Evolutionary conservation across 768 basidiomycete species (phyloP).

Genomic region (Boletus vinaceobasis): DNA sequence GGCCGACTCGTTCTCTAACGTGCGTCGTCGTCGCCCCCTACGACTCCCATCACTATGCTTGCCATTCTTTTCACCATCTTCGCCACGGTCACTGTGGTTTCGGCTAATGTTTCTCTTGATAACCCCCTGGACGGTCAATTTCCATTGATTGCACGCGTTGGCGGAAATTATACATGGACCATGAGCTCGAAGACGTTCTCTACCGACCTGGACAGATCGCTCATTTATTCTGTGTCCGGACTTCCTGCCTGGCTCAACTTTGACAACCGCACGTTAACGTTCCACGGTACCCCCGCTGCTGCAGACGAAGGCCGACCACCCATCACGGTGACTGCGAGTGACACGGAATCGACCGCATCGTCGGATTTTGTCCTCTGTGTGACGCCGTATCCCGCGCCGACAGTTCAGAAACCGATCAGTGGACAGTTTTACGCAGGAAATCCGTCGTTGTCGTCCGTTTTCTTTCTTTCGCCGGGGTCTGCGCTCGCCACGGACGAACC

Average conservation of each 20-base stretch:
- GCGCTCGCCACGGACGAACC: conserved; percentile 50
- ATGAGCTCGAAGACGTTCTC: conserved; percentile 65
- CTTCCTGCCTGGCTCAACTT: conserved; percentile 81
- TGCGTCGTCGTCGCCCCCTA: conserved; percentile 40
- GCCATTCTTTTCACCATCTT: conserved; percentile 55
- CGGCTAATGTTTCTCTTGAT: conserved; percentile 48
- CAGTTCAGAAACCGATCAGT: conserved; percentile 48
- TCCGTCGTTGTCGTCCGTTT: conserved; percentile 73
- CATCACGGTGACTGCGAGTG: conserved; percentile 64
- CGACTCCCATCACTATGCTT: conserved; percentile 60
- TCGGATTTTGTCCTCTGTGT: conserved; percentile 57
- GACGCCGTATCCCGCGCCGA: conserved; percentile 51
- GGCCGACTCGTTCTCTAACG: conserved; percentile 49
- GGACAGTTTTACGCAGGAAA: conserved; percentile 61
- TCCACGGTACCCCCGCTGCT: conserved; percentile 64
- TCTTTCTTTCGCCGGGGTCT: conserved; percentile 56
- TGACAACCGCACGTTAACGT: conserved; percentile 53
- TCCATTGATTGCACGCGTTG: conserved; percentile 72
- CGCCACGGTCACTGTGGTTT: conserved; percentile 36
- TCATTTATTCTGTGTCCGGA: conserved; percentile 50
- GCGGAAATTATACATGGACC: conserved; percentile 64
- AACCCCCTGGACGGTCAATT: conserved; percentile 69
- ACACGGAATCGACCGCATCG: conserved; percentile 47
- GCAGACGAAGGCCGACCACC: conserved; percentile 59
- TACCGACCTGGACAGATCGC: conserved; percentile 39